phyloP scores from a whole-genome alignment of 768 basidiomycete genomes.

The Pleurotus platypus region DNA sequence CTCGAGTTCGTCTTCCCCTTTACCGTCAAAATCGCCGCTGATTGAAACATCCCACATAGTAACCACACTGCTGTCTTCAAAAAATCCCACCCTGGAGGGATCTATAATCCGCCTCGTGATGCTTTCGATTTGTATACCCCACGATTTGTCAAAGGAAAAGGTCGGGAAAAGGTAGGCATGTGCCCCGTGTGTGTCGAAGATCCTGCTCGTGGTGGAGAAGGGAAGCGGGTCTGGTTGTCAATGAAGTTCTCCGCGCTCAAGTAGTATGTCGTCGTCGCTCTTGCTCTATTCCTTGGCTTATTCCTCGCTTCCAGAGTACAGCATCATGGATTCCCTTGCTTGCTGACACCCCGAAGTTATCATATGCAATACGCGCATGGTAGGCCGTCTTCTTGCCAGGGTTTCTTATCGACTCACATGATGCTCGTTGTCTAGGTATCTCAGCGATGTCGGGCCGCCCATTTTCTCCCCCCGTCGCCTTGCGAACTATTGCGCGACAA shows the following conservation, averaged over 20 bases:
- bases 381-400: constrained; percentile 22
- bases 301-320: no score
- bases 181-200: constrained; percentile 76
- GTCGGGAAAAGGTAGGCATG: constrained; percentile 64
- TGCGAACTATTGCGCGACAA: constrained; percentile 44
- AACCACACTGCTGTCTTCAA: constrained; percentile 20
- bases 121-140: constrained; percentile 75
- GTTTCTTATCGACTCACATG: background rate
- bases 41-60: background rate
- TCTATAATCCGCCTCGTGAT: constrained; percentile 57
- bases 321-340: no score
- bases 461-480: constrained; percentile 72
- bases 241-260: constrained; percentile 84
- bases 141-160: constrained; percentile 69
- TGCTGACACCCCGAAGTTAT: constrained; percentile 43
- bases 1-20: constrained; percentile 2
- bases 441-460: constrained; percentile 65
- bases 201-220: constrained; percentile 56
- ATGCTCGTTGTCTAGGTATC: constrained; percentile 45
- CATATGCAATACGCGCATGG: constrained; percentile 83
- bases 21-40: background rate
- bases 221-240: constrained; percentile 64
- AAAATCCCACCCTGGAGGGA: constrained; percentile 39
- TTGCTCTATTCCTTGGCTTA: background rate
- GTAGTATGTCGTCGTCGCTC: constrained; percentile 43